Evolutionary conservation across 805 yeast genomes (phyloP), one percentile per base, ranked within the genome.

Genomic region (Pichia eremophila): DNA sequence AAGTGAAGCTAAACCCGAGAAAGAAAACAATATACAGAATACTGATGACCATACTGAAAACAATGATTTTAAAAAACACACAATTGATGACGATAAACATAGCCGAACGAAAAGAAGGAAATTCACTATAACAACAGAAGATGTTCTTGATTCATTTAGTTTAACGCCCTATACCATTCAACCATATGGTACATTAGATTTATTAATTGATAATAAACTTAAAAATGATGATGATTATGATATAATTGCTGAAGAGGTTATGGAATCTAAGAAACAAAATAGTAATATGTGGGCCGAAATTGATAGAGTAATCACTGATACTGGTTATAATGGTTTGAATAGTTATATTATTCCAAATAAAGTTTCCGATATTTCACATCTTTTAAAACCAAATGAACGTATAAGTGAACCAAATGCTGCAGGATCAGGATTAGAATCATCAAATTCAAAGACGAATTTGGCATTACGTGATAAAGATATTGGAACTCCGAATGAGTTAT

Each of bases 131-230:
- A 78, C 83, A 3, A 73, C 78, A 49, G 88, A 83, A 53, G 93
- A 85, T 58, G 57, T 85, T 57, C 72, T 71, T 58, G 83, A 83
- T 52, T 74, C 90, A 0, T 67, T 85, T 22, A 77, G 71, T 45
- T 71, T 81, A 53, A 72, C 75, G 41, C 93, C 93, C 1, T 83
- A 79, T 60, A 60, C 83, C 43, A 71, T 82, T 7, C 89, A 85
- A 54, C 83, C 85, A 4, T 70, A 75, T 52, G 87, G 88, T 8
- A 77, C 88, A 2, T 63, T 71, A 38, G 68, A 72, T 40, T 66
- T 79, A 45, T 61, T 85, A 18, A 63, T 76, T 10, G 66, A 69
- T 44, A 72, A 71, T 4, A 70, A 73, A 60, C 59, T 83, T 25
- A 67, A 72, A 35, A 83, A 83, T 61, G 90, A 83, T 57, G 85